Conservation (phyloP, 805 yeast species). For the Torulaspora quercuum region DNA sequence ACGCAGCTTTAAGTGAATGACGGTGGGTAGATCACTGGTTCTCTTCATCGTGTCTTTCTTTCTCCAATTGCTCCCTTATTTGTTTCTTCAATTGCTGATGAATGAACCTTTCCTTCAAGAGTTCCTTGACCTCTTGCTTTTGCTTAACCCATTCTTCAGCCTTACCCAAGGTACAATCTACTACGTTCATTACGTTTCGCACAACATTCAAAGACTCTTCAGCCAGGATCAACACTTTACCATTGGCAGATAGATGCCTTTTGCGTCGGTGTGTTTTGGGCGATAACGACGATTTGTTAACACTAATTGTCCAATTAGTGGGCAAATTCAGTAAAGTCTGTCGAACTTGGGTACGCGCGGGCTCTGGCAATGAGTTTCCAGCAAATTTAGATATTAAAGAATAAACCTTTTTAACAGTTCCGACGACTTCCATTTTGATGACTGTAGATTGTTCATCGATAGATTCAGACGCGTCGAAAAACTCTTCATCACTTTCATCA, state of each 20-base stretch:
- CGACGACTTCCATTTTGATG: slow-evolving; percentile 76
- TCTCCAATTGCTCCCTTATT: slow-evolving; percentile 29
- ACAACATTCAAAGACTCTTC: slow-evolving; percentile 89
- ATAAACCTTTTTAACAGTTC: slow-evolving; percentile 85
- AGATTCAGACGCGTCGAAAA: slow-evolving; percentile 36
- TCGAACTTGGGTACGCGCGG: slow-evolving; percentile 76
- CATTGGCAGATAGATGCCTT: slow-evolving; percentile 47
- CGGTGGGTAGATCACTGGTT: too few relatives aligned
- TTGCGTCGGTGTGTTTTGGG: slow-evolving; percentile 13
- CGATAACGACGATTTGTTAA: slow-evolving; percentile 25
- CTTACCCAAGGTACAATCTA: slow-evolving; percentile 76
- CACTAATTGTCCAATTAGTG: slow-evolving; percentile 56
- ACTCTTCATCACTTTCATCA: slow-evolving; percentile 32
- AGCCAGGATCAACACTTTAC: slow-evolving; percentile 74
- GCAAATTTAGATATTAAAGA: slow-evolving; percentile 81
- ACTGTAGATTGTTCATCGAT: slow-evolving; percentile 36
- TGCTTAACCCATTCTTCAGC: slow-evolving; percentile 80
- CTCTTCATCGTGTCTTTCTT: slow-evolving; percentile 23
- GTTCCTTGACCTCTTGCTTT: slow-evolving; percentile 40
- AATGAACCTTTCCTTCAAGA: slow-evolving; percentile 25
- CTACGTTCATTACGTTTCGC: slow-evolving; percentile 72
- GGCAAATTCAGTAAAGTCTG: slow-evolving; percentile 76
- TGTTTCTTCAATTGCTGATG: slow-evolving; percentile 21
- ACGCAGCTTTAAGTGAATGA: too few relatives aligned
- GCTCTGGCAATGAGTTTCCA: slow-evolving; percentile 69